These are phyloP conservation scores for Chlorella sorokiniana DNA, from an alignment of 139 green algal genomes.

Conservation along the genomic window DNA sequence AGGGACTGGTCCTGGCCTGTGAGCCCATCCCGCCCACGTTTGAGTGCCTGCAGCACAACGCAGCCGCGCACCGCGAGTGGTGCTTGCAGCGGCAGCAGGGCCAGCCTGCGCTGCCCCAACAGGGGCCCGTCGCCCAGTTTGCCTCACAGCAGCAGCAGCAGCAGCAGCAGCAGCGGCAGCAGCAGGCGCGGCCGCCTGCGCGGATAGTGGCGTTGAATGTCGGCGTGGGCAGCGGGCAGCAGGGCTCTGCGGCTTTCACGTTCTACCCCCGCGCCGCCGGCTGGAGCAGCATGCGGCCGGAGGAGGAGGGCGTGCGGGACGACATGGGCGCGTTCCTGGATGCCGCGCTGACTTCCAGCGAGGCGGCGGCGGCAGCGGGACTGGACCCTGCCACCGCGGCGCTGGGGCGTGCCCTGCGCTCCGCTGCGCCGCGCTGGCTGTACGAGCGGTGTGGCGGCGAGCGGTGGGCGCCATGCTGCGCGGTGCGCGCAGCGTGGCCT, in stretches of 20 bases:
- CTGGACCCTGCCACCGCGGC: background rate
- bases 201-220: background rate
- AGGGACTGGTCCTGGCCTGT: slow-evolving; percentile 7
- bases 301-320: background rate
- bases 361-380: background rate
- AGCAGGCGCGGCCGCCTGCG: background rate
- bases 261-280: slow-evolving; percentile 15
- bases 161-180: slow-evolving; percentile 5
- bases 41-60: slow-evolving; percentile 5
- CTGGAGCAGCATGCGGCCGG: slow-evolving; percentile 21
- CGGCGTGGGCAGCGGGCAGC: background rate
- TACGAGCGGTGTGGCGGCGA: background rate
- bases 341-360: background rate
- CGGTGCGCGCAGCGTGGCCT: background rate
- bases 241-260: background rate
- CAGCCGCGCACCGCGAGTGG: background rate
- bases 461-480: background rate
- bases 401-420: background rate
- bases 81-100: background rate
- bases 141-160: slow-evolving; percentile 9
- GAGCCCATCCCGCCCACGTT: slow-evolving; percentile 15
- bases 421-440: background rate
- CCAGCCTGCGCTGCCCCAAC: no score
- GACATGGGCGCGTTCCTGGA: slow-evolving; percentile 7
- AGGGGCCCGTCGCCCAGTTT: no score